Evolutionary conservation across 345 rosid species (phyloP).

Genomic region (Capsella bursapastoris): DNA sequence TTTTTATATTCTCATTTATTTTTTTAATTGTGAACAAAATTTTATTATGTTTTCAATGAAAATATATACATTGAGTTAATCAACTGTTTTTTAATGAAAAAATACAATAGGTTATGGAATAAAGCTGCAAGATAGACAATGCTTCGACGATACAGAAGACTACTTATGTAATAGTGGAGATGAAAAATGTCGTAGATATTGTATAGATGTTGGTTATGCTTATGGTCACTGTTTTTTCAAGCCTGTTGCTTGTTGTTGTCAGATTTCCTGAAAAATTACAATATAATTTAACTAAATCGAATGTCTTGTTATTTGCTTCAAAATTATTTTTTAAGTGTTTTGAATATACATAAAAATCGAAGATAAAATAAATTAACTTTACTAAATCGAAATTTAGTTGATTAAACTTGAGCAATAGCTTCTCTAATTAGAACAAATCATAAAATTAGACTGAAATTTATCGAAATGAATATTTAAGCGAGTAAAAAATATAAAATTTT

Average conservation of each 20-base stretch:
- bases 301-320: neutral
- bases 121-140: neutral
- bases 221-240: neutral
- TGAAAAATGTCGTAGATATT: neutral
- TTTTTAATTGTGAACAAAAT: neutral
- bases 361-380: neutral
- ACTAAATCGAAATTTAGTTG: neutral
- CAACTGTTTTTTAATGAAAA: no score
- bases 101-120: neutral
- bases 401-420: neutral
- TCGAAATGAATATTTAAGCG: no score
- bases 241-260: constrained; percentile 1
- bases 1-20: neutral
- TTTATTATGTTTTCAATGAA: neutral
- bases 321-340: neutral
- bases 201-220: neutral
- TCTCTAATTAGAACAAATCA: neutral
- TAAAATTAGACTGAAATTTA: no score
- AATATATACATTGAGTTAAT: neutral
- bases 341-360: neutral
- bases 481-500: neutral
- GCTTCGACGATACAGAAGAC: no score
- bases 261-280: no score
- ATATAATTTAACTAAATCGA: no score
- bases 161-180: neutral